Base-by-base conservation (phyloP, 2,329 filamentous ascomycete genomes). In the Pseudopithomyces chartarum region DNA sequence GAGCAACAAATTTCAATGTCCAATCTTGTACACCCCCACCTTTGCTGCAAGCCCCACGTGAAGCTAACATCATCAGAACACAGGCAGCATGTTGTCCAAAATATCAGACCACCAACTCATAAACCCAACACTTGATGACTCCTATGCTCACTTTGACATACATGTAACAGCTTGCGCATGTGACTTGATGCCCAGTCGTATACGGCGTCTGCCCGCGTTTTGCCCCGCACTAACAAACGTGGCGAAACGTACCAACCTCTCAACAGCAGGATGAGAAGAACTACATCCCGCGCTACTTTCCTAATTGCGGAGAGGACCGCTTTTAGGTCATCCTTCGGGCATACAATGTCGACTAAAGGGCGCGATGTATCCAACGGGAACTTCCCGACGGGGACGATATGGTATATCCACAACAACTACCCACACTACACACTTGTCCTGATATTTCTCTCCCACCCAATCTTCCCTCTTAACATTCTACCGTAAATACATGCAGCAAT, bases 401-500 rank as follows among this genome's bases (percentile, higher is more conserved):
- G 15, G 3, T n/a, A 17, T 23, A 48, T 22, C n/a, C 45, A 15
- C 23, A 36, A 38, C 32, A 19, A 13, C 34, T n/a, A 10, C 34
- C 20, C 34, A 19, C 11, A 7, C 19, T 11, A 34, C n/a, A 3
- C 13, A 19, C 20, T n/a, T 8, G 6, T 8, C 23, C 13, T 29
- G 26, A 29, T 17, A 40, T 19, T 6, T 4, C 10, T 17, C 17
- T 40, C 19, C n/a, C 19, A 6, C 11, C 17, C 8, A 40, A 17
- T 19, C 17, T 19, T 17, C 38, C 38, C 17, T 17, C 15, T 40
- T 2, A 40, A 17, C 10, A 15, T 19, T 10, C 7, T 40, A n/a
- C n/a, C n/a, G n/a, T 19, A 2, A 40, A 40, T 4, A 17, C 38
- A 8, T n/a, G 19, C 29, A 26, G 56, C 44, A 43, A 75, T 75